phyloP scores from a whole-genome alignment of 108 stramenopile species.

The Seminavis robusta region DNA sequence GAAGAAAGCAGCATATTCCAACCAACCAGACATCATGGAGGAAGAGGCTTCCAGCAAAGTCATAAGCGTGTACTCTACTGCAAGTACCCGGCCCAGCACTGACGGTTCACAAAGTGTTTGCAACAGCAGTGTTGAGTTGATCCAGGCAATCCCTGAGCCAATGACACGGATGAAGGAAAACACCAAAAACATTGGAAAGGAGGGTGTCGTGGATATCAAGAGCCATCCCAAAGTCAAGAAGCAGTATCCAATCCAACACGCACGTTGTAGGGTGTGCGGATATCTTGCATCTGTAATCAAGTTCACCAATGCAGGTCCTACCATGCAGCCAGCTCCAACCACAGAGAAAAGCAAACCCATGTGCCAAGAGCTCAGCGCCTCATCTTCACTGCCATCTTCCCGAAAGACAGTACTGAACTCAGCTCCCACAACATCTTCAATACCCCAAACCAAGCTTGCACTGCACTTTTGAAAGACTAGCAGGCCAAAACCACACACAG shows the following conservation, averaged over 20 bases:
- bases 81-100: constrained; percentile 10
- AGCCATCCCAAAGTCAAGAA: constrained; percentile 4
- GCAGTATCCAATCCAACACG: constrained; percentile 8
- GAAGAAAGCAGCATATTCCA: neutral
- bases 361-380: neutral
- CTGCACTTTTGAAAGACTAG: neutral
- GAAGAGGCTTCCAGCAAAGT: constrained; percentile 7
- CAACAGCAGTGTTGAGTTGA: constrained; percentile 2
- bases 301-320: constrained; percentile 4
- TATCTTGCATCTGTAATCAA: neutral
- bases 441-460: neutral
- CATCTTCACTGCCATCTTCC: neutral
- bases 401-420: neutral
- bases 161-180: constrained; percentile 5
- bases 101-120: constrained; percentile 3
- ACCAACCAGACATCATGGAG: neutral
- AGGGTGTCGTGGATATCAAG: neutral
- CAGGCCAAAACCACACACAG: neutral
- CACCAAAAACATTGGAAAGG: constrained; percentile 6
- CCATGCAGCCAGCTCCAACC: constrained; percentile 1
- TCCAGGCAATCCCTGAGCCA: constrained; percentile 11
- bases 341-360: constrained; percentile 3
- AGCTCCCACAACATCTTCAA: neutral
- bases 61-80: constrained; percentile 1
- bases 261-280: constrained; percentile 6